Evolutionary conservation across 2,329 filamentous ascomycete genomes (phyloP), one percentile per base, ranked within the genome.

Genomic region (Verticillium klebahnii): DNA sequence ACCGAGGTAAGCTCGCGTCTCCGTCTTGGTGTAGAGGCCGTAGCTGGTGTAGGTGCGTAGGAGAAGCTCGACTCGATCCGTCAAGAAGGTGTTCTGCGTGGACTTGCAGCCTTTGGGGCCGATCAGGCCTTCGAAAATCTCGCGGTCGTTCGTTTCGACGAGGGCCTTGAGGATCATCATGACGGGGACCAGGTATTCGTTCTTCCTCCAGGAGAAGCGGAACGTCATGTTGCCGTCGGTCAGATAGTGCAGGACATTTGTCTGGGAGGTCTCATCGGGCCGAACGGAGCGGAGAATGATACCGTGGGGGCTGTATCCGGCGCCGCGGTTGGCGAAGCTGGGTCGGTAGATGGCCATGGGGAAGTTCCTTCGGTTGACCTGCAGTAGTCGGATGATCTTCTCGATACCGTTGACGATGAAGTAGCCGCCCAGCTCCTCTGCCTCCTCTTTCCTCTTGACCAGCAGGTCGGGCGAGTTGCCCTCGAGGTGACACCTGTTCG

Each of bases 321-420:
- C 83, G 40, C 95, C 95, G 79, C 95, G 89, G 70, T 92, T 93
- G 66, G 86, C 85, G 79, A 98, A 99, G 68, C 93, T 96, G 57
- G 90, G 89, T 72, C 95, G 91, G 69, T 92, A 86, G 74, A 98
- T 97, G 56, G 94, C 94, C 86, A 97, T 91, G 58, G 95, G 94
- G 72, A 92, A 97, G 75, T 99, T 99, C 71, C 95, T 85, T 75
- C 92, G 87, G 73, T 93, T 92, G 65, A 98, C 86, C 66, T 97
- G 89, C 65, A 99, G 83, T 80, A 98, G 88, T 72, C 95, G 92
- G 69, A 98, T 93, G 62, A 98, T 86, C 80, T 97, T 98, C 76
- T 99, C 95, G 71, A 93, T 97, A 67, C 95, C 95, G 74, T 99
- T 99, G 70, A 99, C 91, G 70, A 99, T 88, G 72, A 98, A 99